These are phyloP conservation scores for Panicum miliaceum DNA, from an alignment of 176 grass and related monocot species.

Conservation along the genomic window DNA sequence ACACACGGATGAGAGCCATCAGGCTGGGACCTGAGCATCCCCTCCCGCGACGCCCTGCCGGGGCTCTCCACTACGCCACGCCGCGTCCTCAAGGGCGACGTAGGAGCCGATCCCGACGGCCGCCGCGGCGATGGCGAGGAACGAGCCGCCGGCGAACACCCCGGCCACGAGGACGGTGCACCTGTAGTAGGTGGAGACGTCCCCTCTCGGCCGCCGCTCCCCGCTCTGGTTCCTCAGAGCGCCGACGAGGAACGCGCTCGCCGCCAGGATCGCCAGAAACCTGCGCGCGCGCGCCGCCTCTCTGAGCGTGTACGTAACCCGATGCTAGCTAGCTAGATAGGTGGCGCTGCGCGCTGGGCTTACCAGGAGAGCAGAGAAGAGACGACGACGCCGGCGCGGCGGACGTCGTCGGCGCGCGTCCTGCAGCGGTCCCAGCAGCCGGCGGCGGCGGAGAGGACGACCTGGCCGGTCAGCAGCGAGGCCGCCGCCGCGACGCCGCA, in stretches of 20 bases:
- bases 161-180: conserved; percentile 21
- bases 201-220: not conserved
- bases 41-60: no score
- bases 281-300: not conserved
- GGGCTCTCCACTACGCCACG: no score
- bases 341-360: no score
- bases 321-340: no score
- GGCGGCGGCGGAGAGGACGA: conserved; percentile 27
- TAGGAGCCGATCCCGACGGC: conserved; percentile 36
- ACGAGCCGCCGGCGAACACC: conserved; percentile 14
- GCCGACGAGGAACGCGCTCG: conserved; percentile 16
- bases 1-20: no score
- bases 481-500: conserved; percentile 18
- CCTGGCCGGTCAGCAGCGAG: conserved; percentile 19
- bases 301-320: not conserved
- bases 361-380: conserved; percentile 8
- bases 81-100: not conserved
- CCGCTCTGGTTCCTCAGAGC: conserved; percentile 17
- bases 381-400: not conserved
- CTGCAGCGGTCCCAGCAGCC: conserved; percentile 21
- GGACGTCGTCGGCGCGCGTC: not conserved
- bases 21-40: no score
- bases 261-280: not conserved
- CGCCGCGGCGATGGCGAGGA: conserved; percentile 1
- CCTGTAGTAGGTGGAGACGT: not conserved